Evolutionary conservation across 139 green algal genomes (phyloP).

Genomic region (Auxenochlorella pyrenoidosa): DNA sequence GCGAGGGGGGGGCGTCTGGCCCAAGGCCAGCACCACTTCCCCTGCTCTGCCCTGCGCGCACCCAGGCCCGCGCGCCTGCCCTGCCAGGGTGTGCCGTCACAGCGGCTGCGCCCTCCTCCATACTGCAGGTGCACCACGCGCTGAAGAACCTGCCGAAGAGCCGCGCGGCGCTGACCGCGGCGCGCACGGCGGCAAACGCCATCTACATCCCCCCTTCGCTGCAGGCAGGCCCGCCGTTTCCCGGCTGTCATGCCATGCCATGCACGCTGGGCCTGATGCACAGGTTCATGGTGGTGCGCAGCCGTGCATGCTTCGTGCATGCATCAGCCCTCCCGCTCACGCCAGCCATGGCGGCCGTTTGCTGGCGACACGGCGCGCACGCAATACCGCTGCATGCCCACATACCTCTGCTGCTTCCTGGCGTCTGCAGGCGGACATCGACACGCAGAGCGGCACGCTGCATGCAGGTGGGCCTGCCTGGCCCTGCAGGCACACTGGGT

Average conservation of each 20-base stretch:
- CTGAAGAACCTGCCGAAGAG: slow-evolving; percentile 94
- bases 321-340: not conserved
- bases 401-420: not conserved
- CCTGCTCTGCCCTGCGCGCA: too few species aligned
- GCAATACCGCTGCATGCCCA: not conserved
- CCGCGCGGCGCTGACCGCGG: slow-evolving; percentile 93
- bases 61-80: too few species aligned
- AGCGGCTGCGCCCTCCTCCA: not conserved
- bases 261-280: not conserved
- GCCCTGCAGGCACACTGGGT: too few species aligned
- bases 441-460: slow-evolving; percentile 93
- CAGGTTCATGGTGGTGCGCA: not conserved
- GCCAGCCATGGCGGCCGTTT: not conserved
- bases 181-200: slow-evolving; percentile 94
- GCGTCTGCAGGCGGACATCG: slow-evolving; percentile 77
- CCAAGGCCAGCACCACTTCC: too few species aligned
- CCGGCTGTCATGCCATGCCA: too few species aligned
- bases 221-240: slow-evolving; percentile 46
- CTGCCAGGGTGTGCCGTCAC: too few species aligned
- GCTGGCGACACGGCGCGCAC: too few species aligned
- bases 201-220: slow-evolving; percentile 95
- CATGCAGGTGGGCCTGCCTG: slow-evolving; percentile 55
- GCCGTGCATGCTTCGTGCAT: not conserved
- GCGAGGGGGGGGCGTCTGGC: too few species aligned
- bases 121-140: slow-evolving; percentile 81